These are phyloP conservation scores for Sanghuangporus sanghuang DNA, from an alignment of 1,284 basidiomycete species.

Conservation along the genomic window DNA sequence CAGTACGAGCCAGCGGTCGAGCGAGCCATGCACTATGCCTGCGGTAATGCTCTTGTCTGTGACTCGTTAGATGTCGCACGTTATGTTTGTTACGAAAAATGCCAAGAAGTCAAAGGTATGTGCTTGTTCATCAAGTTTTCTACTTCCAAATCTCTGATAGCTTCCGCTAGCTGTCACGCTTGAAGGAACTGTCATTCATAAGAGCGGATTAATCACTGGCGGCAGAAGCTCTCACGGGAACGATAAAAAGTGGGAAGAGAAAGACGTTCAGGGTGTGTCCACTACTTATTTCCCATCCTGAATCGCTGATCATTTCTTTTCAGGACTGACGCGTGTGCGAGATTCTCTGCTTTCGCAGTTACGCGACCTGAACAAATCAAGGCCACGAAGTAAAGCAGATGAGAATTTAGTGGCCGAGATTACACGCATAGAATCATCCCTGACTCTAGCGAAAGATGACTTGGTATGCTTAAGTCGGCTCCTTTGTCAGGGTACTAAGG, in stretches of 20 bases:
- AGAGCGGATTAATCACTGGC: conserved; percentile 96
- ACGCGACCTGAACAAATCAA: conserved; percentile 75
- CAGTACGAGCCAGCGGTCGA: conserved; percentile 85
- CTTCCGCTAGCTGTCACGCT: conserved; percentile 78
- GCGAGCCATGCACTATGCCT: conserved; percentile 93
- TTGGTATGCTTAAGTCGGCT: conserved; percentile 44
- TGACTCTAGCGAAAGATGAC: conserved; percentile 77
- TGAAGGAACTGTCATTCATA: conserved; percentile 96
- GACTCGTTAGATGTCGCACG: conserved; percentile 92
- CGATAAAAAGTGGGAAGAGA: conserved; percentile 89
- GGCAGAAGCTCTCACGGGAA: conserved; percentile 72
- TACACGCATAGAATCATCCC: conserved; percentile 71
- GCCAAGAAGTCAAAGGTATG: conserved; percentile 92
- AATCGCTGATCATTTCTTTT: not conserved
- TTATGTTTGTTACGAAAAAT: conserved; percentile 89
- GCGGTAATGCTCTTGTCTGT: conserved; percentile 92
- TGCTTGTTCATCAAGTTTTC: conserved; percentile 7
- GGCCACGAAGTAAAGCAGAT: conserved; percentile 78
- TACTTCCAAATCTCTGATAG: not conserved
- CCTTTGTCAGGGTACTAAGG: not conserved
- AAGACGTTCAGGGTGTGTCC: conserved; percentile 74
- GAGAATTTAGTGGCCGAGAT: conserved; percentile 77
- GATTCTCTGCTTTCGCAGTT: conserved; percentile 79
- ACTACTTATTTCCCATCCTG: not conserved
- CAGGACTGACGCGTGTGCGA: conserved; percentile 67